Evolutionary conservation across 1,139 yeast genomes (phyloP).

Genomic region (Candida gigantensis): DNA sequence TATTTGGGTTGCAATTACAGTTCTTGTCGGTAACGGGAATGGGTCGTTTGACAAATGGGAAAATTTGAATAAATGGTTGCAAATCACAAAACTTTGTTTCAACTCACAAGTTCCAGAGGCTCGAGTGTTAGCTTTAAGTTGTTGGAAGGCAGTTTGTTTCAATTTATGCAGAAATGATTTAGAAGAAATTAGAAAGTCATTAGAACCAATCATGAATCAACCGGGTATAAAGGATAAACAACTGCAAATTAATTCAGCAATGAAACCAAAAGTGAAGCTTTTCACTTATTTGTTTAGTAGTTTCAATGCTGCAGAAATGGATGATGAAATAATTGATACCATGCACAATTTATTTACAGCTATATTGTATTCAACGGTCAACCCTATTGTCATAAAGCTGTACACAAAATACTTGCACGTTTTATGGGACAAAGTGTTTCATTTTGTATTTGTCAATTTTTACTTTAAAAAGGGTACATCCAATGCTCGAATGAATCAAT

Average conservation of each 20-base stretch:
- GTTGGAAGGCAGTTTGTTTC: conserved; percentile 42
- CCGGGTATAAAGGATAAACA: conserved; percentile 16
- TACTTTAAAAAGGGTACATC: conserved; percentile 32
- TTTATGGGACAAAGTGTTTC: conserved; percentile 43
- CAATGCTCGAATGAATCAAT: conserved; percentile 25
- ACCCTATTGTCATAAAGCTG: conserved; percentile 22
- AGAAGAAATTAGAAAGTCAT: conserved; percentile 21
- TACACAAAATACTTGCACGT: conserved; percentile 28
- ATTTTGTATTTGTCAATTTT: conserved; percentile 32
- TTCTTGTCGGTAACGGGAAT: conserved; percentile 24
- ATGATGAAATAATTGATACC: conserved; percentile 29
- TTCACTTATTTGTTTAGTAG: conserved; percentile 31
- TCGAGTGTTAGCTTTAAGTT: conserved; percentile 29
- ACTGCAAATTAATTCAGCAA: conserved; percentile 18
- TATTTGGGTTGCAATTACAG: conserved; percentile 43
- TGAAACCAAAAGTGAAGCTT: conserved; percentile 31
- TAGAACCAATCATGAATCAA: conserved; percentile 20
- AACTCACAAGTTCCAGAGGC: conserved; percentile 26
- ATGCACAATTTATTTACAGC: conserved; percentile 33
- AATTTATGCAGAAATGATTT: conserved; percentile 38
- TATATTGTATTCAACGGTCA: conserved; percentile 35
- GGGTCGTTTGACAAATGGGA: conserved; percentile 36
- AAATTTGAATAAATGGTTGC: conserved; percentile 34
- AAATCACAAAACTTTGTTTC: conserved; percentile 34
- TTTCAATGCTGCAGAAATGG: conserved; percentile 23